Evolutionary conservation across 495 filamentous ascomycete species (phyloP).

Genomic region (Clavariopsis aquatica): DNA sequence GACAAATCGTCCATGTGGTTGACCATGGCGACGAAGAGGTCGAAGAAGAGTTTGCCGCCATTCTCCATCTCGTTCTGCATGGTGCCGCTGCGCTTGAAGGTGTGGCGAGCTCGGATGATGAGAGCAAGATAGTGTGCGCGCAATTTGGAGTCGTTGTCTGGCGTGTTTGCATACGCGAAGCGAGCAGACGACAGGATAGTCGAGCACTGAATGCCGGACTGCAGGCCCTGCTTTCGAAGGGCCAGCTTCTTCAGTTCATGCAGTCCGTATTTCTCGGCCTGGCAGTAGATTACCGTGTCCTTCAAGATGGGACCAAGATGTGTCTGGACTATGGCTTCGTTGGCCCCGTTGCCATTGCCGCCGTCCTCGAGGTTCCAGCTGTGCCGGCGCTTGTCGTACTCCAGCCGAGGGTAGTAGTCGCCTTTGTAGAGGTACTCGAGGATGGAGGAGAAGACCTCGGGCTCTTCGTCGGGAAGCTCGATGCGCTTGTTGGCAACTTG

Average conservation of each 20-base stretch:
- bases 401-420: slow-evolving; percentile 71
- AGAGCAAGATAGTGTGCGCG: slow-evolving; percentile 89
- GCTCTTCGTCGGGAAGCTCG: slow-evolving; percentile 78
- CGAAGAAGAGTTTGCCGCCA: slow-evolving; percentile 86
- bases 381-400: slow-evolving; percentile 46
- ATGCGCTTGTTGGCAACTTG: slow-evolving; percentile 67
- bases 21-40: slow-evolving; percentile 88
- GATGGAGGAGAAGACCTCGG: slow-evolving; percentile 86
- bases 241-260: slow-evolving; percentile 80
- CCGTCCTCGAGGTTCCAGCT: slow-evolving; percentile 46
- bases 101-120: slow-evolving; percentile 79
- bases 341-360: slow-evolving; percentile 20
- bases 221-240: slow-evolving; percentile 79
- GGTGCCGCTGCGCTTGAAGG: slow-evolving; percentile 92
- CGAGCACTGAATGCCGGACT: slow-evolving; percentile 75
- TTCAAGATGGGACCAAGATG: slow-evolving; percentile 29
- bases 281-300: slow-evolving; percentile 89
- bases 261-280: slow-evolving; percentile 77
- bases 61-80: slow-evolving; percentile 94
- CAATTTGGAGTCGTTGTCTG: slow-evolving; percentile 83
- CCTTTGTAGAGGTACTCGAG: slow-evolving; percentile 94
- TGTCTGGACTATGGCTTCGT: slow-evolving; percentile 40
- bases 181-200: slow-evolving; percentile 82
- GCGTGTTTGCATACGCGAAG: slow-evolving; percentile 85
- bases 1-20: slow-evolving; percentile 66